Percentiles rank a stretch among this genome's conserved stretches.
phyloP scores from a whole-genome alignment of 495 filamentous ascomycete genomes.

The Pseudevernia furfuracea region DNA sequence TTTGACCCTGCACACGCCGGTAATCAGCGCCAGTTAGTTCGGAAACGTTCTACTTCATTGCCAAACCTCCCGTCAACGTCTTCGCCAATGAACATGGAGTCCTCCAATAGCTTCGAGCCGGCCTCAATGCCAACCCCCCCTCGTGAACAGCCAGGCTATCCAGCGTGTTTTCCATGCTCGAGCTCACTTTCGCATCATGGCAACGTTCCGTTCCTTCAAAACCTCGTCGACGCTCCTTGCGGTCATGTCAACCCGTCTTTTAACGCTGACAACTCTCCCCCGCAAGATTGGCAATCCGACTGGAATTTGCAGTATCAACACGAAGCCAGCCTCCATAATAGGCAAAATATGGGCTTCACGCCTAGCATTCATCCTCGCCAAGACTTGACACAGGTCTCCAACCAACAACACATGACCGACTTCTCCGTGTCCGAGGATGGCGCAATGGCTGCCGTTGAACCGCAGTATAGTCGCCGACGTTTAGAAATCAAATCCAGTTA shows the following conservation, averaged over 20 bases:
- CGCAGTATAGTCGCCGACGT: background rate
- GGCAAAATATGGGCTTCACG: background rate
- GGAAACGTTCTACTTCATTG: background rate
- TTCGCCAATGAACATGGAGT: background rate
- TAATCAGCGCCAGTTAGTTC: background rate
- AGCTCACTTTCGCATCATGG: background rate
- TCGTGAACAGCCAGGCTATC: background rate
- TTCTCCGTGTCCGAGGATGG: background rate
- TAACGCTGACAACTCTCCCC: background rate
- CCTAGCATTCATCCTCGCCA: background rate
- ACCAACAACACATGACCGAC: background rate
- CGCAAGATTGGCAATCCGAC: background rate
- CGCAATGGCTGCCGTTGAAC: background rate
- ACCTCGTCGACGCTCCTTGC: background rate
- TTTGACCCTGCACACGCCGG: background rate
- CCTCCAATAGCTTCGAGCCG: background rate
- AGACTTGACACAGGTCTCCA: background rate
- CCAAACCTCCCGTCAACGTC: background rate
- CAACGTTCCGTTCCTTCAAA: background rate
- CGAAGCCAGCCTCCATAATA: background rate
- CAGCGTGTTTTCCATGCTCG: background rate
- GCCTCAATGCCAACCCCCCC: background rate
- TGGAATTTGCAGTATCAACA: background rate
- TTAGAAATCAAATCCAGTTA: background rate
- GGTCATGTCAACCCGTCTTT: background rate